phyloP scores from a whole-genome alignment of 2,329 filamentous ascomycete species.

The Aspergillus pseudoglaucus region DNA sequence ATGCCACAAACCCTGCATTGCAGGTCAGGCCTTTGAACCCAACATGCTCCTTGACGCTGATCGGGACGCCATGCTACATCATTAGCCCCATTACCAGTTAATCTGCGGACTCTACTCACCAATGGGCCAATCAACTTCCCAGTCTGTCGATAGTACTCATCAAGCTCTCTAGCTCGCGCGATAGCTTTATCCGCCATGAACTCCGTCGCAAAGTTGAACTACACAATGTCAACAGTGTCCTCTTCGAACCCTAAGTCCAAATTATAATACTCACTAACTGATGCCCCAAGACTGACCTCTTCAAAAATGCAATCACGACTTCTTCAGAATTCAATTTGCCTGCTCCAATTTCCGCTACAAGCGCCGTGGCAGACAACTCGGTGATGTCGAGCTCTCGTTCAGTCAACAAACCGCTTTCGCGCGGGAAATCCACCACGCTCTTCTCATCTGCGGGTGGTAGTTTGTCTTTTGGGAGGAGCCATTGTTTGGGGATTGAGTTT shows the following conservation, averaged over 20 bases:
- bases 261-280: too few relatives aligned
- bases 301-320: slow-evolving; percentile 27
- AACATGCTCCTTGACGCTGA: slow-evolving; percentile 57
- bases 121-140: slow-evolving; percentile 45
- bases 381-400: slow-evolving; percentile 48
- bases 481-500: slow-evolving; percentile 29
- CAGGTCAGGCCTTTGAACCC: slow-evolving; percentile 46
- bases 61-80: slow-evolving; percentile 46
- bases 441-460: slow-evolving; percentile 23
- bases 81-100: too few relatives aligned
- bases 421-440: slow-evolving; percentile 25
- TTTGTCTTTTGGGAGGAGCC: slow-evolving; percentile 23
- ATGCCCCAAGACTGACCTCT: slow-evolving; percentile 27
- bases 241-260: too few relatives aligned
- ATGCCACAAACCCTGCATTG: slow-evolving; percentile 32
- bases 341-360: slow-evolving; percentile 22
- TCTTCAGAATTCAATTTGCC: slow-evolving; percentile 25
- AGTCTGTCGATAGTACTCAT: slow-evolving; percentile 23
- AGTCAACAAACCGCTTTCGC: slow-evolving; percentile 44
- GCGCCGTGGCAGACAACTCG: slow-evolving; percentile 31
- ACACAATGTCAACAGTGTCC: not conserved
- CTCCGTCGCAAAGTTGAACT: slow-evolving; percentile 34
- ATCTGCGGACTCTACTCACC: slow-evolving; percentile 12
- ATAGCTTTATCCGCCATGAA: slow-evolving; percentile 33
- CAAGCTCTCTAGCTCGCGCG: slow-evolving; percentile 25